These are phyloP conservation scores for Leccinum longicurvipes DNA, from an alignment of 768 basidiomycete species.

Conservation along the genomic window DNA sequence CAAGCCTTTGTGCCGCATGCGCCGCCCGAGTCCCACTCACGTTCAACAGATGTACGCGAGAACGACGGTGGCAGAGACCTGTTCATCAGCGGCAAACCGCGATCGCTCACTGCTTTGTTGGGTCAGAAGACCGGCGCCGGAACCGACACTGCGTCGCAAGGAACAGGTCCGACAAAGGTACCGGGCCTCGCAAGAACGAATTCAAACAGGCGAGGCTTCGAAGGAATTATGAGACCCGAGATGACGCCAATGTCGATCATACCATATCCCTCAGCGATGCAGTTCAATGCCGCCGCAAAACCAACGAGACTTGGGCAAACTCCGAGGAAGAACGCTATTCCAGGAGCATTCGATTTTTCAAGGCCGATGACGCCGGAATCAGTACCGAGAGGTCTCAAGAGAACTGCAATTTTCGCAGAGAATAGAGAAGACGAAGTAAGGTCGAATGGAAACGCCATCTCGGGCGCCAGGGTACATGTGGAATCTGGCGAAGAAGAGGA, in stretches of 20 bases:
- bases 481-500: constrained; percentile 4
- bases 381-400: constrained; percentile 11
- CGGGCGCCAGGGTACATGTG: neutral
- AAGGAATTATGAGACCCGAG: constrained; percentile 21
- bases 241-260: constrained; percentile 23
- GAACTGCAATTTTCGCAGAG: constrained; percentile 1
- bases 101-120: constrained; percentile 22
- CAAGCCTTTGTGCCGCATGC: constrained; percentile 26
- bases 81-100: constrained; percentile 12
- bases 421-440: constrained; percentile 4
- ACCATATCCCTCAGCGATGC: constrained; percentile 16
- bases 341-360: constrained; percentile 11
- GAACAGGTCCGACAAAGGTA: constrained; percentile 1
- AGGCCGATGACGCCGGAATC: constrained; percentile 20
- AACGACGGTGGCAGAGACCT: constrained; percentile 7
- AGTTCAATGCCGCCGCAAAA: constrained; percentile 1
- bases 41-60: neutral
- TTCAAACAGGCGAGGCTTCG: constrained; percentile 20
- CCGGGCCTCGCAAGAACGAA: constrained; percentile 4
- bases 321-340: constrained; percentile 12
- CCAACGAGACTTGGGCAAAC: constrained; percentile 14
- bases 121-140: constrained; percentile 16
- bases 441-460: neutral
- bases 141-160: neutral
- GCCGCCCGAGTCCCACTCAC: constrained; percentile 8